These are phyloP conservation scores for Leucocoprinus sp. DNA, from an alignment of 768 basidiomycete species.

Conservation along the genomic window DNA sequence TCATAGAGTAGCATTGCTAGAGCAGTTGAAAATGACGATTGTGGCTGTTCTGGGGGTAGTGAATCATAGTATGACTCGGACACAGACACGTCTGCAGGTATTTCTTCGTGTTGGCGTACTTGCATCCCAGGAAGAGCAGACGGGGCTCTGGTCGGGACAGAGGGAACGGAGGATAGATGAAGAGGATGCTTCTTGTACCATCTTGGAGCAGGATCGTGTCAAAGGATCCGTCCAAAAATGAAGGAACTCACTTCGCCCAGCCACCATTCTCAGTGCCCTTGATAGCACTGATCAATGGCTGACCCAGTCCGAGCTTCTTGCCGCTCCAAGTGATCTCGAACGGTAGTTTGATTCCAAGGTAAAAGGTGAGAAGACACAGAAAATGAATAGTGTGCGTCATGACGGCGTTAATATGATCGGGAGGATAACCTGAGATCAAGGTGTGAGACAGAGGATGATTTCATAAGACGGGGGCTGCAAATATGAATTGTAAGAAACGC, in stretches of 20 bases:
- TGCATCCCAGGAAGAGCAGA: not conserved
- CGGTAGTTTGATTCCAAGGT: constrained; percentile 76
- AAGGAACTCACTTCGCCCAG: constrained; percentile 39
- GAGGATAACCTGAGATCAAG: constrained; percentile 63
- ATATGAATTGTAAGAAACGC: constrained; percentile 16
- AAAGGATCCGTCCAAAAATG: not conserved
- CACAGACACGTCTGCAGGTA: not conserved
- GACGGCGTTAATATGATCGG: constrained; percentile 85
- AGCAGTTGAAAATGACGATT: constrained; percentile 66
- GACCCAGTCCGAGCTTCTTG: constrained; percentile 62
- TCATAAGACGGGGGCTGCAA: not conserved
- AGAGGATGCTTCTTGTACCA: constrained; percentile 65
- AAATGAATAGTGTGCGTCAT: constrained; percentile 78
- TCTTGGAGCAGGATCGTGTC: constrained; percentile 24
- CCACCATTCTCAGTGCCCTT: constrained; percentile 60
- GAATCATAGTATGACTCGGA: constrained; percentile 8
- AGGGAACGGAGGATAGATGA: constrained; percentile 38
- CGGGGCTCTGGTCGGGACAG: constrained; percentile 11
- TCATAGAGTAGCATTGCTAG: constrained; percentile 81
- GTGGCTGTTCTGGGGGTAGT: constrained; percentile 14
- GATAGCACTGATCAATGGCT: constrained; percentile 68
- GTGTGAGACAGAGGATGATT: not conserved
- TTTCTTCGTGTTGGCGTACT: not conserved
- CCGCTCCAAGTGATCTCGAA: constrained; percentile 72
- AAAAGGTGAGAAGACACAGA: constrained; percentile 68